Percentiles rank a stretch among this genome's conserved stretches.
phyloP scores from a whole-genome alignment of 129 eudicot genomes.

The Silybum marianum region DNA sequence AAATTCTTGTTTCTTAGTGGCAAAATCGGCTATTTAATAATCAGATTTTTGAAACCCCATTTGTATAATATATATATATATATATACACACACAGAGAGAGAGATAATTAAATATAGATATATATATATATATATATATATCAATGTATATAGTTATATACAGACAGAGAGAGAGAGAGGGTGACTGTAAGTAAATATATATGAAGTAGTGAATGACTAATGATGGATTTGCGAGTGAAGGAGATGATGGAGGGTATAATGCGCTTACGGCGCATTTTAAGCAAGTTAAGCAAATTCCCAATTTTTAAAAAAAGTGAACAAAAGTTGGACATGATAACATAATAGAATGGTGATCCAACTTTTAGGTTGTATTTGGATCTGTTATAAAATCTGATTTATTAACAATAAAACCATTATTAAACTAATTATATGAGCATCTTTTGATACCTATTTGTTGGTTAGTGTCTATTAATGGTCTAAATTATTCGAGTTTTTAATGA shows the following conservation, averaged over 20 bases:
- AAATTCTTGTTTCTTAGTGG: slow-evolving; percentile 15
- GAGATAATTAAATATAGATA: neutral
- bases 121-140: neutral
- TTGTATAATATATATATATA: neutral
- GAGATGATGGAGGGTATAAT: slow-evolving; percentile 28
- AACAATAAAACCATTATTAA: too few species aligned
- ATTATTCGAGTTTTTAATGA: too few species aligned
- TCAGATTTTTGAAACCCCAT: neutral
- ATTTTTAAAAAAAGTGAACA: neutral
- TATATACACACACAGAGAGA: too few species aligned
- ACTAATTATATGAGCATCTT: too few species aligned
- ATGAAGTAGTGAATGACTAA: neutral
- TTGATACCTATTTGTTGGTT: too few species aligned
- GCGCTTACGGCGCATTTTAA: slow-evolving; percentile 31
- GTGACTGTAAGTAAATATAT: neutral
- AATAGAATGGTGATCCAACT: neutral
- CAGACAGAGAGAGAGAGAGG: neutral
- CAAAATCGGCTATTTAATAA: slow-evolving; percentile 13
- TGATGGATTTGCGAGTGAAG: neutral
- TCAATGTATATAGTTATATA: neutral
- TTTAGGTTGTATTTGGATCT: neutral
- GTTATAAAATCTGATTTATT: too few species aligned
- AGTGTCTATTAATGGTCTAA: too few species aligned
- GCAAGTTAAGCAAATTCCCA: neutral
- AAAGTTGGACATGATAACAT: neutral